Evolutionary conservation across 2,329 filamentous ascomycete genomes (phyloP), one percentile per base, ranked within the genome.

Genomic region (Cladophialophora bantiana): DNA sequence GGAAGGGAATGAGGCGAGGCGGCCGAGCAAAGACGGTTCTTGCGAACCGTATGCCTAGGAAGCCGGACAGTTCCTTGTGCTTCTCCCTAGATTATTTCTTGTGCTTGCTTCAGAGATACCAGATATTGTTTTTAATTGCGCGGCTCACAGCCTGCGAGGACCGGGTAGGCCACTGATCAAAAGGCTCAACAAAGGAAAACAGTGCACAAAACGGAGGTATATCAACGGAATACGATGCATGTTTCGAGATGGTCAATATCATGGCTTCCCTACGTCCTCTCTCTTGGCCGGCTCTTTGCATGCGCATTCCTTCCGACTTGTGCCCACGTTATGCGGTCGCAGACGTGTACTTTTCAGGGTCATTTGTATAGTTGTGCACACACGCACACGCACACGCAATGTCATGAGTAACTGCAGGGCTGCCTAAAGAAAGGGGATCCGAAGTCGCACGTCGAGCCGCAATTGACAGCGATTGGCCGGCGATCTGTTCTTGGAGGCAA

Each of bases 51-150:
- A 34, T n/a, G 18, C 34, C 42, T 36, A 34, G 59, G 6, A n/a
- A 45, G 48, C 18, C 50, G 36, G 35, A 32, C 35, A 55, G 26
- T 52, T 48, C 34, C 32, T 36, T 31, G 26, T 13, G 36, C 36
- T 15, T n/a, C 13, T 55, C 31, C 15, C n/a, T 38, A 61, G 32
- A 64, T 42, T 38, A 32, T 56, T 59, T 36, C 42, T 61, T 67
- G 60, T 65, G 10, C 42, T 63, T 62, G 20, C 50, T 62, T 53
- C 67, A 57, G 60, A 42, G 67, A 70, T 70, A 69, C 68, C 68
- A 66, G 32, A 57, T 56, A 42, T 45, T 45, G 59, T 31, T 45
- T 55, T n/a, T 56, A 55, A 62, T 55, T 36, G 31, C 45, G 45
- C 20, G 18, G 45, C 18, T 26, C 12, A 50, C 18, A 26, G 20